Conservation (phyloP, 1,284 basidiomycete species). For the Malassezia yamatoensis region DNA sequence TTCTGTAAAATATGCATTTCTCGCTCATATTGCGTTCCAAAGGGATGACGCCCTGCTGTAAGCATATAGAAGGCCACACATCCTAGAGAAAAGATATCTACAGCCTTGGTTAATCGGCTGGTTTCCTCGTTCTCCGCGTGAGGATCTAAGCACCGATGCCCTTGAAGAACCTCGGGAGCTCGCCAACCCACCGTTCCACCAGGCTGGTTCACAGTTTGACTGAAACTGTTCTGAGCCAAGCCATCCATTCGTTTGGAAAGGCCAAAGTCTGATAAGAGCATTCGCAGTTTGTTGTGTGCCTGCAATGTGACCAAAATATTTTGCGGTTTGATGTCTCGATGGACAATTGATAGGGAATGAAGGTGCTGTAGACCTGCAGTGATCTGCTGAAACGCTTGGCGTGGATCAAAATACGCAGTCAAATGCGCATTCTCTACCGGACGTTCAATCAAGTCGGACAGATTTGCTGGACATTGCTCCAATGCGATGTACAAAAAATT, state of each 20-base stretch:
- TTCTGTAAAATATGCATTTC: slow-evolving; percentile 45
- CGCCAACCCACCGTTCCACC: slow-evolving; percentile 46
- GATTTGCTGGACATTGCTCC: slow-evolving; percentile 85
- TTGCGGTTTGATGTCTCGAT: slow-evolving; percentile 96
- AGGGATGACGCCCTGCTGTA: slow-evolving; percentile 42
- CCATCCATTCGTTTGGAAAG: slow-evolving; percentile 43
- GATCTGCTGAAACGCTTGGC: slow-evolving; percentile 76
- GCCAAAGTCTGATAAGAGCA: slow-evolving; percentile 47
- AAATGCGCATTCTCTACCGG: slow-evolving; percentile 35
- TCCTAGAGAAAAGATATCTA: slow-evolving; percentile 46
- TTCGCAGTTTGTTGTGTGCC: slow-evolving; percentile 34
- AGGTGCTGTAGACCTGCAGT: slow-evolving; percentile 78
- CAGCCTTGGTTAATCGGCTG: slow-evolving; percentile 37
- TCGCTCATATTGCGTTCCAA: slow-evolving; percentile 42
- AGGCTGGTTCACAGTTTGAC: slow-evolving; percentile 44
- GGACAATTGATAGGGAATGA: slow-evolving; percentile 88
- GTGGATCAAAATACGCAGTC: slow-evolving; percentile 55
- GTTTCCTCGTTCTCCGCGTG: slow-evolving; percentile 22
- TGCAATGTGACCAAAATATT: slow-evolving; percentile 69
- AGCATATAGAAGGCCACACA: slow-evolving; percentile 45
- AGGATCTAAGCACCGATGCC: slow-evolving; percentile 24
- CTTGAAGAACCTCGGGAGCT: slow-evolving; percentile 43
- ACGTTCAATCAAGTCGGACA: slow-evolving; percentile 78
- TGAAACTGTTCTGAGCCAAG: slow-evolving; percentile 40
- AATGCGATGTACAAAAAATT: slow-evolving; percentile 89